Evolutionary conservation across 768 basidiomycete species (phyloP), one percentile per base, ranked within the genome.

Genomic region (Rhizopogon vinicolor): DNA sequence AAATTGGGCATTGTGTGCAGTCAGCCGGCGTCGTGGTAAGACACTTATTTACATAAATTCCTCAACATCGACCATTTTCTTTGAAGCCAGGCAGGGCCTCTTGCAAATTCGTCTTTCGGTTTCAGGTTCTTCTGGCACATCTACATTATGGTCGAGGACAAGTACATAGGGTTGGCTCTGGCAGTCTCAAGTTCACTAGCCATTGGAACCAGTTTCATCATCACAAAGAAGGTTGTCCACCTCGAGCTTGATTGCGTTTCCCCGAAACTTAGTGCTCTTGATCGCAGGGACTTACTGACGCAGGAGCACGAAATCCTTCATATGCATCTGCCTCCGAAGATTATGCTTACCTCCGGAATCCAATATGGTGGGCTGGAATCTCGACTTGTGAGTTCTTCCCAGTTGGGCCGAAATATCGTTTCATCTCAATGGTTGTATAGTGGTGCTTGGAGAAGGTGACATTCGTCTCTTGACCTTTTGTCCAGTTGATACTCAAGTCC

Each of bases 301-400:
- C 95, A 44, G 84, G 85, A 3, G 77, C 82, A 58, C 75, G 78
- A 58, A 76, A 74, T 49, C 68, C 79, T 14, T 68, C 78, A 35
- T 80, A 82, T 60, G 63, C 58, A 49, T 72, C 78, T 46, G 87
- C 89, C 43, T 89, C 91, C 1, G 94, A 95, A 53, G 89, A 90
- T 66, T 80, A 88, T 61, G 73, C 89, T 9, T 99, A 98, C 69
- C 75, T 99, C 46, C 82, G 78, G 63, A 98, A 92, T 76, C 90
- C 92, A 33, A 86, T 93, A 59, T 99, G 96, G 96, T 99, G 96
- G 96, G 86, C 86, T 3, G 96, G 97, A 52, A 96, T 97, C 77
- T 77, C 84, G 40, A 94, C 90, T 12, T 78, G 96, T 98, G 68
- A 72, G 93, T 84, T 37, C 39, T 37, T 49, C 16, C 29, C 44